Evolutionary conservation across 2,329 filamentous ascomycete species (phyloP).

Genomic region (Dactylellina sp.): DNA sequence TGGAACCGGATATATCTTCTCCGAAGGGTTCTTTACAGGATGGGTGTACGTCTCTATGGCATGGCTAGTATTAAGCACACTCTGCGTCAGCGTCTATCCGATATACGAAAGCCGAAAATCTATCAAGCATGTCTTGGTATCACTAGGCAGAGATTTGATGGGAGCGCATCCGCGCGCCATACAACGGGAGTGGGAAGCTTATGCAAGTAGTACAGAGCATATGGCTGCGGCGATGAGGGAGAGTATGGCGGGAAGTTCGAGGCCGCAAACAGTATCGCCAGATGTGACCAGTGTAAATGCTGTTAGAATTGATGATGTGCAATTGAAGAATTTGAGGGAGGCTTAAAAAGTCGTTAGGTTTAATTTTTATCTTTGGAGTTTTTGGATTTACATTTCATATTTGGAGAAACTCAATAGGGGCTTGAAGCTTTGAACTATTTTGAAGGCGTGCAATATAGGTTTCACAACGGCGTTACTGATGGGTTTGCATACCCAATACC

Average conservation of each 20-base stretch:
- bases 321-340: slow-evolving; percentile 21
- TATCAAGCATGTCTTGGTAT: slow-evolving; percentile 71
- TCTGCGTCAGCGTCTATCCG: slow-evolving; percentile 83
- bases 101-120: slow-evolving; percentile 81
- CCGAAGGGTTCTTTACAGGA: slow-evolving; percentile 82
- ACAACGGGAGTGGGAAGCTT: slow-evolving; percentile 26
- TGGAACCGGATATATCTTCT: slow-evolving; percentile 82
- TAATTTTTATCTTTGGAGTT: slow-evolving; percentile 1
- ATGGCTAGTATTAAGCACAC: slow-evolving; percentile 78
- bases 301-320: slow-evolving; percentile 5
- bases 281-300: slow-evolving; percentile 1
- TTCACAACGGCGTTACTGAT: too few species aligned
- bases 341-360: background rate
- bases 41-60: slow-evolving; percentile 82
- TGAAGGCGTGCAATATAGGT: too few species aligned
- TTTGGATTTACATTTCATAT: background rate
- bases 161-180: slow-evolving; percentile 17
- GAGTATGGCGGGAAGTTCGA: slow-evolving; percentile 10
- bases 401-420: background rate
- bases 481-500: too few species aligned
- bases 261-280: slow-evolving; percentile 30
- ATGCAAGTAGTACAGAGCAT: slow-evolving; percentile 31
- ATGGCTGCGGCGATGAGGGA: slow-evolving; percentile 6
- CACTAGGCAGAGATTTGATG: slow-evolving; percentile 73
- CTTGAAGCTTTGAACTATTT: too few species aligned